phyloP scores from a whole-genome alignment of 148 eudicot species.

The Fagopyrum homotropicum region DNA sequence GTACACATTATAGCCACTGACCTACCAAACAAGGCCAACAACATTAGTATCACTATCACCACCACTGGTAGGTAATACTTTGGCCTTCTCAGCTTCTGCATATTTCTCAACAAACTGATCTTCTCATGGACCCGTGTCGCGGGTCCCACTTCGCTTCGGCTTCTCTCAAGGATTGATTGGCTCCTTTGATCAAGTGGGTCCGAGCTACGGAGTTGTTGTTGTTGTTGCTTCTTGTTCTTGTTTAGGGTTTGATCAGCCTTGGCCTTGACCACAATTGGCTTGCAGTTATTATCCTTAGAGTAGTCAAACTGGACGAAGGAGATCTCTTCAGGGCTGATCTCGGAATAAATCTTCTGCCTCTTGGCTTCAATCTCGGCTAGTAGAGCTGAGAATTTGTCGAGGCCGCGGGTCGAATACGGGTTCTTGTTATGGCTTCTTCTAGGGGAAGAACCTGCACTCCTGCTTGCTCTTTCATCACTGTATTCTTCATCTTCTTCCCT shows the following conservation, averaged over 20 bases:
- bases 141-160: constrained; percentile 11
- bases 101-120: not conserved
- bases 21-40: constrained; percentile 25
- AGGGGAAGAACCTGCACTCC: constrained; percentile 15
- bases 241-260: not conserved
- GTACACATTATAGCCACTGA: constrained; percentile 34
- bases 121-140: not conserved
- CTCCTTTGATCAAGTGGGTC: constrained; percentile 1
- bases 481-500: constrained; percentile 7
- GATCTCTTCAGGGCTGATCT: constrained; percentile 10
- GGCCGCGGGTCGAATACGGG: constrained; percentile 18
- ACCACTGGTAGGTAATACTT: constrained; percentile 14
- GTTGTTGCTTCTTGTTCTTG: not conserved
- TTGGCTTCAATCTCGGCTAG: constrained; percentile 12
- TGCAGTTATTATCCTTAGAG: constrained; percentile 16
- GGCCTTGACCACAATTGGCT: constrained; percentile 16
- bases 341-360: constrained; percentile 1
- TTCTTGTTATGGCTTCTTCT: constrained; percentile 33
- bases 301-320: constrained; percentile 9
- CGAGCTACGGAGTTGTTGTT: not conserved
- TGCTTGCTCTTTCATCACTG: not conserved
- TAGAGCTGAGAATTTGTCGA: not conserved
- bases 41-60: constrained; percentile 19
- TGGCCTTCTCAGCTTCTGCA: constrained; percentile 11
- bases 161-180: not conserved